phyloP scores from a whole-genome alignment of 2,329 filamentous ascomycete species.

The Talaromyces sp. region DNA sequence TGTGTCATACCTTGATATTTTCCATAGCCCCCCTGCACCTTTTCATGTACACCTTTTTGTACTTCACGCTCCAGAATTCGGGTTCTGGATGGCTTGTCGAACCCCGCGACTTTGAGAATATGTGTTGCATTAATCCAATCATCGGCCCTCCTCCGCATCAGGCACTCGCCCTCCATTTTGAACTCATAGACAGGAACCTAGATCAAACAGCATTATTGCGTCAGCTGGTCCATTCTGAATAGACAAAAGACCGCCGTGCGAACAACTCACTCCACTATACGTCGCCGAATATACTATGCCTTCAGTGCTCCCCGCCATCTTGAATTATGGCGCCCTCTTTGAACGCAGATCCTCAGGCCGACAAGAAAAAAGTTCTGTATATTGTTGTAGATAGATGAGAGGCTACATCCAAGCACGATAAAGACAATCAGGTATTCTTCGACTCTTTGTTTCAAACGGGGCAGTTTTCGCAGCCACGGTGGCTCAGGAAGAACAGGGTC shows the following conservation, averaged over 20 bases:
- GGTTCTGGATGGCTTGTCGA: conserved; percentile 93
- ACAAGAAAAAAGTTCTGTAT: conserved; percentile 6
- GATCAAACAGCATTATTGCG: neutral
- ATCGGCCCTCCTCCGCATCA: conserved; percentile 90
- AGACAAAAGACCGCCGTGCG: neutral
- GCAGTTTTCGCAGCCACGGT: conserved; percentile 26
- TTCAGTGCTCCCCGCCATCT: conserved; percentile 35
- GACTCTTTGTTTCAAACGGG: conserved; percentile 10
- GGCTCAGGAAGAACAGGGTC: conserved; percentile 28
- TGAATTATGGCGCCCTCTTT: conserved; percentile 22
- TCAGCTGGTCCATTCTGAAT: conserved; percentile 17
- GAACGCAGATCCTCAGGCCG: neutral
- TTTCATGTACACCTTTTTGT: conserved; percentile 93
- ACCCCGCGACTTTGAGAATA: conserved; percentile 93
- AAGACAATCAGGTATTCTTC: conserved; percentile 9
- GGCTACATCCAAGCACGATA: conserved; percentile 1
- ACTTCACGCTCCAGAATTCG: conserved; percentile 94
- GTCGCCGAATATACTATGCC: conserved; percentile 61
- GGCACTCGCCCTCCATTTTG: conserved; percentile 83
- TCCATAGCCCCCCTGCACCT: conserved; percentile 96
- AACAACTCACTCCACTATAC: conserved; percentile 57
- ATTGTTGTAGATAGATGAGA: neutral
- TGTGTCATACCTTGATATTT: conserved; percentile 87
- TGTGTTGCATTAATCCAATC: conserved; percentile 99
- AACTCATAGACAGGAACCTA: conserved; percentile 94